A percentile compares a stretch with the other conserved stretches of the same genome.
Conservation (phyloP, 352 stramenopile genomes). For the Pythium sukuiense region DNA sequence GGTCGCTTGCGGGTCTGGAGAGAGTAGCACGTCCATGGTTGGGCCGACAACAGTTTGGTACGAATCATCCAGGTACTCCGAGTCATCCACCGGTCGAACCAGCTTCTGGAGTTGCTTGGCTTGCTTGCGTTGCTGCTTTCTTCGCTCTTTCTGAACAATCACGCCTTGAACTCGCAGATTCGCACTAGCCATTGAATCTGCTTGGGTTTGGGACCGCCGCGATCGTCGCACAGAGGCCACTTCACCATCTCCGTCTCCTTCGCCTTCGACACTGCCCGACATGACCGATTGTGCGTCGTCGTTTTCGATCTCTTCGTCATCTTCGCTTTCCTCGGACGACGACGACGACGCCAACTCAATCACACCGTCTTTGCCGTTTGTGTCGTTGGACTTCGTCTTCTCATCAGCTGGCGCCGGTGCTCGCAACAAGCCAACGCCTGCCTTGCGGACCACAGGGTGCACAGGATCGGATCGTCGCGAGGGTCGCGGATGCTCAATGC, state of each 20-base stretch:
- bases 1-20: constrained; percentile 18
- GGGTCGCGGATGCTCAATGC: constrained; percentile 65
- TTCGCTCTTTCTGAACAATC: constrained; percentile 50
- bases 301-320: constrained; percentile 7
- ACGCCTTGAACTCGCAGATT: constrained; percentile 63
- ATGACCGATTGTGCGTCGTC: constrained; percentile 14
- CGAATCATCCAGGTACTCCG: constrained; percentile 73
- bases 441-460: constrained; percentile 48
- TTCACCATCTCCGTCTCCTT: constrained; percentile 12
- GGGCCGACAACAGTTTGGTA: constrained; percentile 40
- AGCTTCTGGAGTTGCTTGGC: constrained; percentile 42
- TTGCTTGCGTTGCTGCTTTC: constrained; percentile 35
- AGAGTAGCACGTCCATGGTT: constrained; percentile 25
- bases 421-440: constrained; percentile 19
- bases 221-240: constrained; percentile 42
- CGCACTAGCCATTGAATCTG: constrained; percentile 58
- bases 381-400: neutral
- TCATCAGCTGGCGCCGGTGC: neutral
- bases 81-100: constrained; percentile 46
- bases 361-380: constrained; percentile 1
- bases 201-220: constrained; percentile 56
- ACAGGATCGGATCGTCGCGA: constrained; percentile 48
- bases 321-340: constrained; percentile 10
- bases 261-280: constrained; percentile 22
- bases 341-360: constrained; percentile 34